Evolutionary conservation across 164 flowering plant genomes (phyloP).

Genomic region (Paratinospora sagittata): DNA sequence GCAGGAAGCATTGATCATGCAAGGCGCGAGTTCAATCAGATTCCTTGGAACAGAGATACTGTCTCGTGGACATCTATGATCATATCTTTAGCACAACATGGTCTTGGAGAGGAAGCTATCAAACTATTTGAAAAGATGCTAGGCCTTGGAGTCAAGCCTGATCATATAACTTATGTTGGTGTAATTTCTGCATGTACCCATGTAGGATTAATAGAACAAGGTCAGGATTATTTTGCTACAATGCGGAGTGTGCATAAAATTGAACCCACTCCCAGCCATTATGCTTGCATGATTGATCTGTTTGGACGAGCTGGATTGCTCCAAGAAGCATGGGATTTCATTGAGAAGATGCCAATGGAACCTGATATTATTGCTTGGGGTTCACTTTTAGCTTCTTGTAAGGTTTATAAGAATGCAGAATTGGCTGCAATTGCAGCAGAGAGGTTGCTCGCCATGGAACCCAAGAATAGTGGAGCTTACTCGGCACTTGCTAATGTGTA

Average conservation of each 20-base stretch:
- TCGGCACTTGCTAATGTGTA: constrained; percentile 68
- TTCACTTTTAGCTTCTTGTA: constrained; percentile 76
- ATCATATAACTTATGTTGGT: constrained; percentile 86
- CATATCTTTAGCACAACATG: constrained; percentile 79
- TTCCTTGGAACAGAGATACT: constrained; percentile 37
- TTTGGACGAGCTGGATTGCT: constrained; percentile 78
- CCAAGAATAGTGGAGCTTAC: constrained; percentile 76
- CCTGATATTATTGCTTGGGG: constrained; percentile 88
- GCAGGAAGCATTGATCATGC: constrained; percentile 58
- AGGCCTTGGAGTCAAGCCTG: constrained; percentile 47
- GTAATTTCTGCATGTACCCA: constrained; percentile 82
- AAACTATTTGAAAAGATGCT: constrained; percentile 67
- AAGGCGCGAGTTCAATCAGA: constrained; percentile 37
- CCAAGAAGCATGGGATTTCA: constrained; percentile 56
- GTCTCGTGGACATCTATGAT: constrained; percentile 92
- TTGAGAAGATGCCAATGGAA: constrained; percentile 64
- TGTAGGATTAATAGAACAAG: constrained; percentile 62
- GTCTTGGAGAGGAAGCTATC: constrained; percentile 63
- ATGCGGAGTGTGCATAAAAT: constrained; percentile 57
- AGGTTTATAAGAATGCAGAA: constrained; percentile 52
- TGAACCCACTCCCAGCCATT: constrained; percentile 64
- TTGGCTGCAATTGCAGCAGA: constrained; percentile 69
- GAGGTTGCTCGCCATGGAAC: constrained; percentile 56
- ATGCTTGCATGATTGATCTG: constrained; percentile 80
- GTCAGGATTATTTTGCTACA: constrained; percentile 40